phyloP scores from a whole-genome alignment of 768 basidiomycete genomes.

The Tricholoma bakamatsutake region DNA sequence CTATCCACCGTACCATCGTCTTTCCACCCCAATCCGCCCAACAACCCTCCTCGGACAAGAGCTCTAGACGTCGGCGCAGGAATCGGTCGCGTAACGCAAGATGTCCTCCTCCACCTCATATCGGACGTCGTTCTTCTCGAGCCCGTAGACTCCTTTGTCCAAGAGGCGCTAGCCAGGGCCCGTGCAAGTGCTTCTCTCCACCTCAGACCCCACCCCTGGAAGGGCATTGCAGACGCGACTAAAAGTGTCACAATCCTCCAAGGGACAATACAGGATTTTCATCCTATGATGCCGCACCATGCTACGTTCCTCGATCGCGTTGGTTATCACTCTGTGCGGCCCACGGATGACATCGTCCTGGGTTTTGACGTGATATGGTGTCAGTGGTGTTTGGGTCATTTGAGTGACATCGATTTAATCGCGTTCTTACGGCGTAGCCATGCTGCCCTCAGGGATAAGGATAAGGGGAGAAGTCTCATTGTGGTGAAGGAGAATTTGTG shows the following conservation, averaged over 20 bases:
- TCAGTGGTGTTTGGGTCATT: slow-evolving; percentile 94
- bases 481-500: slow-evolving; percentile 93
- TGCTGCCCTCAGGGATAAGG: slow-evolving; percentile 47
- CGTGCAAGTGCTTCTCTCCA: slow-evolving; percentile 26
- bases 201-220: slow-evolving; percentile 41
- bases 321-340: slow-evolving; percentile 47
- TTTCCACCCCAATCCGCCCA: slow-evolving; percentile 42
- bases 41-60: slow-evolving; percentile 36
- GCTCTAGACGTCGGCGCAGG: slow-evolving; percentile 94
- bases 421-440: slow-evolving; percentile 64
- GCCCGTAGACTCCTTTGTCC: slow-evolving; percentile 75
- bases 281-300: slow-evolving; percentile 52
- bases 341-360: slow-evolving; percentile 40
- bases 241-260: slow-evolving; percentile 79
- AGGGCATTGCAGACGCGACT: slow-evolving; percentile 52
- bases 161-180: slow-evolving; percentile 51
- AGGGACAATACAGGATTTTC: slow-evolving; percentile 74
- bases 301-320: slow-evolving; percentile 56
- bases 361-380: slow-evolving; percentile 93
- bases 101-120: slow-evolving; percentile 86
- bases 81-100: slow-evolving; percentile 85
- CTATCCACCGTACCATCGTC: slow-evolving; percentile 76
- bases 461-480: slow-evolving; percentile 50
- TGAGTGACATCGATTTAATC: slow-evolving; percentile 71
- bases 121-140: slow-evolving; percentile 87